phyloP scores from a whole-genome alignment of 371 early-diverging fungal species.

The Blakeslea trispora region DNA sequence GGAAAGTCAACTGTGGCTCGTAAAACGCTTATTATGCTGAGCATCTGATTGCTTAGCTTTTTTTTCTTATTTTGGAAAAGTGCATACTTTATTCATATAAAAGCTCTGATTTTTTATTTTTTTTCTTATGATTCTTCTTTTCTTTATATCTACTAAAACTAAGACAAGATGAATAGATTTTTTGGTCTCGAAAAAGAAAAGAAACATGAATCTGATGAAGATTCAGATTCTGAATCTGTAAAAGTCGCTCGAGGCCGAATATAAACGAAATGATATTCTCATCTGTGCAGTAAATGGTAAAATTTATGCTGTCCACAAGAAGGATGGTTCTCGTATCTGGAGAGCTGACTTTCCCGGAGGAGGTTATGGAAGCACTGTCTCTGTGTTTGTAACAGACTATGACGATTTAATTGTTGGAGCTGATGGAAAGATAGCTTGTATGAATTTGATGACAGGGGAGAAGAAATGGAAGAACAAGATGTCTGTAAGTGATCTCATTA shows the following conservation, averaged over 20 bases:
- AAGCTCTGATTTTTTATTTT: no score
- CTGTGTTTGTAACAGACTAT: conserved; percentile 13
- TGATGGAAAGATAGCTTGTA: conserved; percentile 12
- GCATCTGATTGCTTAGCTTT: conserved; percentile 2
- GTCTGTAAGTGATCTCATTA: no score
- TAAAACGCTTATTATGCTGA: neutral
- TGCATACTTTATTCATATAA: neutral
- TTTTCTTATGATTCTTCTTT: no score
- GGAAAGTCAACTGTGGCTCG: no score
- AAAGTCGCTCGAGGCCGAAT: neutral
- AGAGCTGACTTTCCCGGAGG: conserved; percentile 16
- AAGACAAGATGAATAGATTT: no score
- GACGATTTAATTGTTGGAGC: conserved; percentile 12
- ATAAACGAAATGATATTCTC: conserved; percentile 30
- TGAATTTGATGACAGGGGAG: conserved; percentile 12
- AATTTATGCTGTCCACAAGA: conserved; percentile 40
- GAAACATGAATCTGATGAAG: conserved; percentile 2
- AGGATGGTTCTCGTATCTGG: conserved; percentile 34
- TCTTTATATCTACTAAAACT: neutral
- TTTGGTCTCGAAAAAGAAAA: neutral
- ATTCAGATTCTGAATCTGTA: neutral
- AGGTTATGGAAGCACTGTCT: conserved; percentile 6
- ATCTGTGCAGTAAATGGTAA: conserved; percentile 38
- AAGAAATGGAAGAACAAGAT: conserved; percentile 21
- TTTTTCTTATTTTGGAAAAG: neutral